Base-by-base conservation (phyloP, 176 grass and related monocot genomes). In the Bothriochloa decipiens region DNA sequence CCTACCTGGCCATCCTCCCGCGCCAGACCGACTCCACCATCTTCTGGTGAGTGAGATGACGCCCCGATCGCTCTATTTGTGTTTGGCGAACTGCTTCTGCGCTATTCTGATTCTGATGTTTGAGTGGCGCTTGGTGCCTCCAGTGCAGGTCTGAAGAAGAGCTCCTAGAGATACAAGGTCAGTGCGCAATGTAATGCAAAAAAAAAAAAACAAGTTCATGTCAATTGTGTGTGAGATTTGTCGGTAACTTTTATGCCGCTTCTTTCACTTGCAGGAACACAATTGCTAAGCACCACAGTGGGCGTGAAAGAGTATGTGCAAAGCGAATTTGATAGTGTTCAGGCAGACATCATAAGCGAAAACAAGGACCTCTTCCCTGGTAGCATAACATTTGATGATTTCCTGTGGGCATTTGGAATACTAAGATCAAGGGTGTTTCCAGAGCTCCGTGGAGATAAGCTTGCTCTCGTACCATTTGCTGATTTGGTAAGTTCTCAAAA, bases 131-230 rank as follows among this genome's bases (percentile, higher is more conserved):
- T 83, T 90, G 70, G 65, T 94, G 90, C 82, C 87, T 96, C 82
- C 93, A 94, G 91, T 92, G 91, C 93, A 99, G 93, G 96, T 92
- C 96, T 84, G 96, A 96, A 88, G 87, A 96, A 77, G 96, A 99
- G 96, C 91, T 99, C 74, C 81, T 80, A 75, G 89, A 94, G 86
- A 99, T 96, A 81, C 90, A 99, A 89, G 96, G 96, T 96, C 79
- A 49, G 76, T 23, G 0, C 35, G 37, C 64, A 58, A 79, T 45
- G 11, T 5, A 42, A 23, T 60, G 55, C 55, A 60, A 60, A 43
- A 2, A 14, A 27, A n/a, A n/a, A n/a, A n/a, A n/a, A n/a, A n/a
- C 35, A 4, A 26, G 26, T 29, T 65, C 6, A 16, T 65, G 63
- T 16, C 26, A 65, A 25, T 32, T 65, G 11, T 65, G 25, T 65